phyloP scores from a whole-genome alignment of 371 early-diverging fungal genomes.

The Scutellospora calospora region DNA sequence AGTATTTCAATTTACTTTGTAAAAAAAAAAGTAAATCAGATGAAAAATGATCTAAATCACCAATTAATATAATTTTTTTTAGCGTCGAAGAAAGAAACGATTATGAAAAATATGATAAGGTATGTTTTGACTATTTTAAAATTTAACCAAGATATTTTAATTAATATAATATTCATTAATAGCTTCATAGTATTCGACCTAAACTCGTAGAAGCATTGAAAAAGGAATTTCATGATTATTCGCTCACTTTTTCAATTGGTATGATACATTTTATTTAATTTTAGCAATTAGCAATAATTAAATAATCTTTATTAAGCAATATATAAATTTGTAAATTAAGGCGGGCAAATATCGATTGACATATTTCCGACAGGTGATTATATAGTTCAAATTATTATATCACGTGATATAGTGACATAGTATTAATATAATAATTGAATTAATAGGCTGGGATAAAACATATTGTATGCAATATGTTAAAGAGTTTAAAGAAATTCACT shows the following conservation, averaged over 20 bases:
- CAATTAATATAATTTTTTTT: slow-evolving; percentile 11
- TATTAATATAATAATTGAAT: too few species aligned
- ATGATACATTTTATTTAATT: background rate
- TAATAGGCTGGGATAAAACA: slow-evolving; percentile 99
- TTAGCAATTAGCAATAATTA: too few species aligned
- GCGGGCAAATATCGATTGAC: slow-evolving; percentile 99
- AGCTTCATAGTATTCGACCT: slow-evolving; percentile 73
- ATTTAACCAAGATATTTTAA: background rate
- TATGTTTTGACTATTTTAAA: slow-evolving; percentile 42
- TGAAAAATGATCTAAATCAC: background rate
- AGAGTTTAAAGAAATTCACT: slow-evolving; percentile 93
- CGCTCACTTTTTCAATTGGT: slow-evolving; percentile 97
- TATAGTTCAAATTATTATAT: too few species aligned
- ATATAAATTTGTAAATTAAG: slow-evolving; percentile 41
- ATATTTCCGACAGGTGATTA: slow-evolving; percentile 99
- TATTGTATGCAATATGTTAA: slow-evolving; percentile 98
- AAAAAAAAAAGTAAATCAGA: background rate
- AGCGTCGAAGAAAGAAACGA: slow-evolving; percentile 91
- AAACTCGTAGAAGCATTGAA: slow-evolving; percentile 90
- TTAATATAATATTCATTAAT: background rate
- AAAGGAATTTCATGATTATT: slow-evolving; percentile 88
- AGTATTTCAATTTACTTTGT: slow-evolving; percentile 36
- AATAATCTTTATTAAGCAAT: background rate
- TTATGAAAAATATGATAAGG: slow-evolving; percentile 94
- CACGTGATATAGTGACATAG: too few species aligned